Evolutionary conservation across 2,329 filamentous ascomycete species (phyloP), one percentile per base, ranked within the genome.

Genomic region (Cladosporium sp.): DNA sequence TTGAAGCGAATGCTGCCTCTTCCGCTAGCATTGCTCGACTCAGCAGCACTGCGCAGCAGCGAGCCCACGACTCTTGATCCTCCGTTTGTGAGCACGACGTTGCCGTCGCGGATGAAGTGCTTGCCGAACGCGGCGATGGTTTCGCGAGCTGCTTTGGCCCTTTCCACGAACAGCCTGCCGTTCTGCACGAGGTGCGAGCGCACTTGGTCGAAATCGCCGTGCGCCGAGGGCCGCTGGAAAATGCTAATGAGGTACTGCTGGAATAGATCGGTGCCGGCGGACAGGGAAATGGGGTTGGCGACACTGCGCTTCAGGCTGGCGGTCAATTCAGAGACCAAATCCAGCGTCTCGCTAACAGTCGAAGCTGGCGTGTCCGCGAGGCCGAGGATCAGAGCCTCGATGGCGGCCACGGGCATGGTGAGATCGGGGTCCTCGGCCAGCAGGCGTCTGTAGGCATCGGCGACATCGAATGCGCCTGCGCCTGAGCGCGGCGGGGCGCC

Each of bases 361-460:
- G 89, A 91, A 7, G 92, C 89, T 68, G 89, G 88, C 54, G 89
- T 91, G 69, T 90, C 86, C 74, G 90, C 89, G 66, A 98, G 90
- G 67, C 95, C 89, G 75, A 90, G 88, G 71, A 98, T 95, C 66
- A 99, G 85, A 30, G 93, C 89, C 80, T 96, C 92, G 76, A 97
- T 97, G 66, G 93, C 93, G 23, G 95, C 95, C 64, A 99, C 91
- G 68, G 95, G 93, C 87, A 97, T 97, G 39, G 94, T 97, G 62
- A 98, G 85, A 68, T 96, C 91, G 13, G 90, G 85, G 77, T 98
- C 93, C 60, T 86, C 84, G 66, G 75, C 75, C 67, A 91, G 84
- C 58, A 91, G 84, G 58, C 82, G 79, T 72, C 86, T 83, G 81
- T 91, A 91, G 56, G 87, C 86, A 64, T 83, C 79, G 71, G 90